Evolutionary conservation across 2,329 filamentous ascomycete species (phyloP).

Genomic region (Magnaporthales sp.): DNA sequence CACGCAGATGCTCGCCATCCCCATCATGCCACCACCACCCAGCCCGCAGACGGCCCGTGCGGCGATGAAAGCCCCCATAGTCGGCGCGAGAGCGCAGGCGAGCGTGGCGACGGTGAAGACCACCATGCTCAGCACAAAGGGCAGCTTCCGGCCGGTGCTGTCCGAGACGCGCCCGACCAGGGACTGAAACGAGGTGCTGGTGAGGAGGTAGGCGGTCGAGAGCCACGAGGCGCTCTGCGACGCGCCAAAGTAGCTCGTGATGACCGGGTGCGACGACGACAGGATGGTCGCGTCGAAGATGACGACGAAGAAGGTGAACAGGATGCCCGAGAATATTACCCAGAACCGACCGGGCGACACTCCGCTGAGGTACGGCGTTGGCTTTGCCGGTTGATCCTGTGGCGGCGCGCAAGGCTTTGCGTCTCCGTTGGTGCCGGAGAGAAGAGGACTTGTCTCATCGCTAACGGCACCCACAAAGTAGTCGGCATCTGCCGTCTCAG

Average conservation of each 20-base stretch:
- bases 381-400: background rate
- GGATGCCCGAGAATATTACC: constrained; percentile 51
- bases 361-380: constrained; percentile 30
- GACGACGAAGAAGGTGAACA: constrained; percentile 48
- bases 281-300: constrained; percentile 74
- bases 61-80: constrained; percentile 61
- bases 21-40: constrained; percentile 63
- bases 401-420: background rate
- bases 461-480: background rate
- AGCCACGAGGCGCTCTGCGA: constrained; percentile 78
- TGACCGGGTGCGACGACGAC: constrained; percentile 69
- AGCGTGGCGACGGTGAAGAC: constrained; percentile 57
- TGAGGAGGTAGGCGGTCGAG: constrained; percentile 70
- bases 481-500: background rate
- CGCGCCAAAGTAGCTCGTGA: constrained; percentile 70
- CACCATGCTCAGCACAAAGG: constrained; percentile 55
- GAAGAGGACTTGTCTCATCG: background rate
- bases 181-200: constrained; percentile 68
- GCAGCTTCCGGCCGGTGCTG: constrained; percentile 57
- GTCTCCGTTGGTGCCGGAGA: background rate
- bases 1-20: constrained; percentile 61
- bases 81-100: constrained; percentile 60
- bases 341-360: constrained; percentile 46
- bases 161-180: constrained; percentile 68
- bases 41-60: constrained; percentile 64